These are phyloP conservation scores for Exophiala calicioides DNA, from an alignment of 2,329 filamentous ascomycete genomes.

Conservation along the genomic window DNA sequence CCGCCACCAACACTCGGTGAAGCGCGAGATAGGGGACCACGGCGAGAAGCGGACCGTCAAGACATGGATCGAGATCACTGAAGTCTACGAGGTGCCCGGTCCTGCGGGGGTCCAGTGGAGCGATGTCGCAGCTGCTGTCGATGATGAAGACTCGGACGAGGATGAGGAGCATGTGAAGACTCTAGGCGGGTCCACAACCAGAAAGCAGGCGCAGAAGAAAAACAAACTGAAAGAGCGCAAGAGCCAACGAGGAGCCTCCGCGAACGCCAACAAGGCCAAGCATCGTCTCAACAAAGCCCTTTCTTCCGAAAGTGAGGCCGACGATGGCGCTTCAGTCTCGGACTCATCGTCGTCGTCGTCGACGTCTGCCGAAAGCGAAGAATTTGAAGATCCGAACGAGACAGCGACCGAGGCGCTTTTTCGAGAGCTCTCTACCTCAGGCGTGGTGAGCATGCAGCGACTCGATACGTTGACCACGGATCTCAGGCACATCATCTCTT, in stretches of 20 bases:
- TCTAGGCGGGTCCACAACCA: conserved; percentile 14
- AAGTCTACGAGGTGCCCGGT: conserved; percentile 19
- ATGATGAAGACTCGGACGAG: conserved; percentile 4
- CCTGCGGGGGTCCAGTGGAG: conserved; percentile 2
- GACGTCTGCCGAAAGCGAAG: neutral
- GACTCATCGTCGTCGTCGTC: neutral
- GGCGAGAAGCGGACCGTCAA: conserved; percentile 23
- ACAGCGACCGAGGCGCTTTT: conserved; percentile 3
- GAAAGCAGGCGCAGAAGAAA: conserved; percentile 14
- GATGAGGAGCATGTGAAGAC: conserved; percentile 35
- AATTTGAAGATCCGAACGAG: conserved; percentile 1
- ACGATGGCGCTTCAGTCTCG: neutral
- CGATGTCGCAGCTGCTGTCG: conserved; percentile 14
- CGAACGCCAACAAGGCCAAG: neutral
- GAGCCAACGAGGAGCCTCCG: conserved; percentile 11
- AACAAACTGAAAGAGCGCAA: neutral
- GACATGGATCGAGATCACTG: conserved; percentile 23
- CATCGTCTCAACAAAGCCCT: neutral
- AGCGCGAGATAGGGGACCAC: conserved; percentile 11
- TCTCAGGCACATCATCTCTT: conserved; percentile 5
- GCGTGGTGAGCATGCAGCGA: neutral
- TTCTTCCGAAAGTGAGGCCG: neutral
- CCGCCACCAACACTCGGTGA: conserved; percentile 16
- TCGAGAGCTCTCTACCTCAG: conserved; percentile 1
- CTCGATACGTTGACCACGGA: neutral